Percentiles rank a stretch among this genome's conserved stretches.
Conservation (phyloP, 805 yeast genomes). For the Monosporozyma unispora region DNA sequence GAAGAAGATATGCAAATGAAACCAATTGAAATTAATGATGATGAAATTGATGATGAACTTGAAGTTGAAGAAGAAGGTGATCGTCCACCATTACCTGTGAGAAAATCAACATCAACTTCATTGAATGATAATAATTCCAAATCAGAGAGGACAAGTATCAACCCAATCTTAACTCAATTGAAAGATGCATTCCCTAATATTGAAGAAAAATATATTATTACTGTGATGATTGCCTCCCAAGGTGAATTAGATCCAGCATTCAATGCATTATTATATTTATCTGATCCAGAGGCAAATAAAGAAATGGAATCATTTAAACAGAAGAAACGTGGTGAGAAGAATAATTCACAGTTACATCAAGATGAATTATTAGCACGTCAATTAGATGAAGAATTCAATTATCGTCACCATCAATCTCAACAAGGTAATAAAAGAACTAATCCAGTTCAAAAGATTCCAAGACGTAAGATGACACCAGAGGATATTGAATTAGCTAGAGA, state of each 20-base stretch:
- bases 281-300: constrained; percentile 53
- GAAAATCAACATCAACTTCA: constrained; percentile 11
- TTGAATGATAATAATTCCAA: not conserved
- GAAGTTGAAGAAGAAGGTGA: constrained; percentile 8
- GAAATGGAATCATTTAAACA: constrained; percentile 42
- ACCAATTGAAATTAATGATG: constrained; percentile 5
- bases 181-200: constrained; percentile 79
- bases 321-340: constrained; percentile 17
- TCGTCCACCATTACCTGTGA: constrained; percentile 22
- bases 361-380: constrained; percentile 81
- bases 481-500: constrained; percentile 19
- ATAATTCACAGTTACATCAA: constrained; percentile 42
- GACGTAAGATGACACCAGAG: constrained; percentile 7
- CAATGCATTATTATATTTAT: constrained; percentile 70
- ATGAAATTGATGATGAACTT: constrained; percentile 6
- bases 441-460: not conserved
- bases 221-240: constrained; percentile 76
- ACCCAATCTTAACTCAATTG: constrained; percentile 40
- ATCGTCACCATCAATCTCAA: constrained; percentile 6
- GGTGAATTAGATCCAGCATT: constrained; percentile 81
- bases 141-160: constrained; percentile 3
- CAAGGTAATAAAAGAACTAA: constrained; percentile 4
- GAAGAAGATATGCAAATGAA: not conserved
- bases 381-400: constrained; percentile 57
- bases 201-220: constrained; percentile 62